These are phyloP conservation scores for Erucastrum elatum DNA, from an alignment of 345 rosid genomes.

Conservation along the genomic window DNA sequence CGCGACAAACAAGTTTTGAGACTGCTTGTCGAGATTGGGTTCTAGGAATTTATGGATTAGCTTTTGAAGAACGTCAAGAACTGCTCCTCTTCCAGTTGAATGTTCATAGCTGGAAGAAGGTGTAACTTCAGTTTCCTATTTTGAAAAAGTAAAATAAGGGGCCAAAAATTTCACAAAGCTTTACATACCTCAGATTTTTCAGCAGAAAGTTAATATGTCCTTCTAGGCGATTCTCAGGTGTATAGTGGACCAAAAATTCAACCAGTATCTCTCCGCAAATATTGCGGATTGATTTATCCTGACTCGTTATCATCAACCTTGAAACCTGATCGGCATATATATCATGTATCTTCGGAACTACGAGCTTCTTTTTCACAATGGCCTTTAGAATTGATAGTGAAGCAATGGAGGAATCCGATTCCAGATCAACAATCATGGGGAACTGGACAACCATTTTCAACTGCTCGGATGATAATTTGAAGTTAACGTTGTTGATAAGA, in stretches of 20 bases:
- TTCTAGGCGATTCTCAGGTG: constrained; percentile 49
- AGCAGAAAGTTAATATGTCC: constrained; percentile 58
- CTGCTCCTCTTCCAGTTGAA: constrained; percentile 78
- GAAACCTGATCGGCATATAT: constrained; percentile 47
- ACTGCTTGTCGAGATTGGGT: constrained; percentile 29
- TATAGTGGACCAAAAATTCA: constrained; percentile 58
- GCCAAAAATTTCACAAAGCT: neutral
- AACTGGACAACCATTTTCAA: constrained; percentile 55
- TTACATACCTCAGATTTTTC: constrained; percentile 58
- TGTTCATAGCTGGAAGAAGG: constrained; percentile 60
- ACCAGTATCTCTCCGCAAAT: constrained; percentile 62
- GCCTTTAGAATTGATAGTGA: constrained; percentile 77
- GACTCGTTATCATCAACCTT: constrained; percentile 73
- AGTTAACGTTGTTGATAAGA: constrained; percentile 50
- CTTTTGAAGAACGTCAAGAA: constrained; percentile 67
- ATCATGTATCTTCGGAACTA: constrained; percentile 69
- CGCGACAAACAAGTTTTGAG: constrained; percentile 47
- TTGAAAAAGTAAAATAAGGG: neutral
- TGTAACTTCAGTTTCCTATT: neutral
- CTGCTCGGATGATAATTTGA: constrained; percentile 61
- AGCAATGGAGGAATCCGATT: constrained; percentile 52
- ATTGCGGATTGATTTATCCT: constrained; percentile 61
- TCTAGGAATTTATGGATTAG: constrained; percentile 54
- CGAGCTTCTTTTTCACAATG: constrained; percentile 48
- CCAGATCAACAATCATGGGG: constrained; percentile 75